Base-by-base conservation (phyloP, 1,139 yeast genomes). In the Kodamaea alishanica region DNA sequence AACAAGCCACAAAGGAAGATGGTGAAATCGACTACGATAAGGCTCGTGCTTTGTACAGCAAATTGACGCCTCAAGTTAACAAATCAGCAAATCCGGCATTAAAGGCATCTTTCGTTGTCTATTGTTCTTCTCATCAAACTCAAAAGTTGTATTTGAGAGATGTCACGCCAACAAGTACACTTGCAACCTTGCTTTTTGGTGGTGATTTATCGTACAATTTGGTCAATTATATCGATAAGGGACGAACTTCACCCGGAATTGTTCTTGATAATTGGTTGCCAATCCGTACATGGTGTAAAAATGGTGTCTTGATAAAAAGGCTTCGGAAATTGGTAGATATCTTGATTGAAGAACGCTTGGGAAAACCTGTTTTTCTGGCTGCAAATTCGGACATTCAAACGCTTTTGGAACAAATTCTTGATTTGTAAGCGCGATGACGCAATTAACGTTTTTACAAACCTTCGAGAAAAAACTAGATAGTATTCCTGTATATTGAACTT, bases 251-350 rank as follows among this genome's bases (percentile, higher is more conserved):
- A 1, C 52, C 52, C 2, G 54, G 54, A 1, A 44, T 50, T 24
- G 52, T 50, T 11, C 32, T 50, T 33, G 54, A 48, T 37, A 37
- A 45, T 56, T 89, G 42, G 95, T 85, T 52, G 72, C 75, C 35
- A 85, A 96, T 96, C 89, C 95, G 6, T 68, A 92, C 27, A 70
- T 86, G 97, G 97, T 86, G 96, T 48, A 84, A 94, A 50, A 88
- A 90, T 54, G 97, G 94, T 1, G 95, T 92, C 4, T 65, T 90
- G 38, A 74, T 89, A 29, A 85, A 85, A 45, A 77, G 84, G 42
- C 63, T 92, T 38, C 68, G 95, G 48, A 55, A 65, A 12, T 56
- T 88, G 33, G 63, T 90, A 24, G 95, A 89, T 54, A 65, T 73
- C 12, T 77, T 84, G 1, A 75, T 90, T 40, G 84, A 77, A 35